Conservation (phyloP, 2,329 filamentous ascomycete genomes). For the Verticillium isaacii region DNA sequence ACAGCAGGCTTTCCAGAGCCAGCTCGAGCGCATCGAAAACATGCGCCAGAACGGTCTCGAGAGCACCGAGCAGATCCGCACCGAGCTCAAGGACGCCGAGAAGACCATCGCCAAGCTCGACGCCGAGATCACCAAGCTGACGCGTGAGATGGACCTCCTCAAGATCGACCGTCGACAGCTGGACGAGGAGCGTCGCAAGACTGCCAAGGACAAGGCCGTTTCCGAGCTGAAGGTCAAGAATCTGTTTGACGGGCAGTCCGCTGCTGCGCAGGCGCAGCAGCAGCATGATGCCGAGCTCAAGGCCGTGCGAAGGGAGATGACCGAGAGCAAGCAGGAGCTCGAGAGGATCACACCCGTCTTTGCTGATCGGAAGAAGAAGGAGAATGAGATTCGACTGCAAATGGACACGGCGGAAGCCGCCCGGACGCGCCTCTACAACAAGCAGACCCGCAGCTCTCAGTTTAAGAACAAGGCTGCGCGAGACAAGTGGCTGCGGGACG, state of each 20-base stretch:
- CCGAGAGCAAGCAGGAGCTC: conserved; percentile 71
- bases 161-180: conserved; percentile 81
- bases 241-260: conserved; percentile 75
- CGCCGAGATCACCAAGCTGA: conserved; percentile 71
- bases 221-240: conserved; percentile 80
- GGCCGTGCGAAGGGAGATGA: conserved; percentile 68
- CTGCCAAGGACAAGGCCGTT: conserved; percentile 75
- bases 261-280: conserved; percentile 66
- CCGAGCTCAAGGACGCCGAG: conserved; percentile 73
- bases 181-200: conserved; percentile 83
- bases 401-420: conserved; percentile 72
- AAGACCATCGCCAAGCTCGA: conserved; percentile 74
- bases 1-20: conserved; percentile 71
- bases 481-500: conserved; percentile 73
- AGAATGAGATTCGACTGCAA: conserved; percentile 64
- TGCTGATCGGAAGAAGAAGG: conserved; percentile 66
- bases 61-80: conserved; percentile 74
- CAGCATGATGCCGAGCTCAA: conserved; percentile 69
- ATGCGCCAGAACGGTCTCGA: conserved; percentile 78
- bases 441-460: conserved; percentile 82
- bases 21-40: conserved; percentile 79
- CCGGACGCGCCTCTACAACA: conserved; percentile 77
- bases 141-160: conserved; percentile 78
- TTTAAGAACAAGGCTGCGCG: conserved; percentile 87
- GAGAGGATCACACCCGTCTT: conserved; percentile 72